Evolutionary conservation across 2,329 filamentous ascomycete genomes (phyloP).

Genomic region (Arthrobotrys conoides): DNA sequence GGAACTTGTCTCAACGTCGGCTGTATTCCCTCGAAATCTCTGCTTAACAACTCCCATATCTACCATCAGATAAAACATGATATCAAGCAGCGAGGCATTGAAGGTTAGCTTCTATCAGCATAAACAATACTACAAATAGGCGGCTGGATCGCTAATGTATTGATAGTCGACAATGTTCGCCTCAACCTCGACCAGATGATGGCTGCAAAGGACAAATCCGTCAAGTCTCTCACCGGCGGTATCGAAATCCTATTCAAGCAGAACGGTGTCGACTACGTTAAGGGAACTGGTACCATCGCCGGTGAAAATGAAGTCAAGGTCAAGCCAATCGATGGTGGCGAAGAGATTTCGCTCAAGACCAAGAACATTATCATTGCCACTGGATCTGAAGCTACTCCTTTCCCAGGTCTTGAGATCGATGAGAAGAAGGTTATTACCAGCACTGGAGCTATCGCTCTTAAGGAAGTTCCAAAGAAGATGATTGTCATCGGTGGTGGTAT

Average conservation of each 20-base stretch:
- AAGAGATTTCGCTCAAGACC: constrained; percentile 81
- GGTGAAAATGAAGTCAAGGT: constrained; percentile 94
- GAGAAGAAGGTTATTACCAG: constrained; percentile 98
- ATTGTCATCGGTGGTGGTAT: constrained; percentile 98
- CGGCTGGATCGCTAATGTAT: neutral
- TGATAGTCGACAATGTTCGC: constrained; percentile 88
- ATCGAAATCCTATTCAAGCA: constrained; percentile 99
- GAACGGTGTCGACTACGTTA: constrained; percentile 98
- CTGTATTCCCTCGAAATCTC: constrained; percentile 98
- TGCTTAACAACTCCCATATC: constrained; percentile 99
- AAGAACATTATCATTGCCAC: constrained; percentile 99
- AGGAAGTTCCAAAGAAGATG: constrained; percentile 95
- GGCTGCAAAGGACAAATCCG: constrained; percentile 97
- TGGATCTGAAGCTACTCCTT: constrained; percentile 93
- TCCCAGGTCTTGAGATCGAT: constrained; percentile 94
- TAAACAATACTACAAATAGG: neutral
- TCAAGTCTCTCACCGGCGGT: constrained; percentile 90
- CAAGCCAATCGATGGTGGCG: constrained; percentile 88
- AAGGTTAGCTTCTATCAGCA: constrained; percentile 67
- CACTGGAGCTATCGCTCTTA: constrained; percentile 90
- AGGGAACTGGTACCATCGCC: constrained; percentile 88
- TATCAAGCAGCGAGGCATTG: constrained; percentile 96
- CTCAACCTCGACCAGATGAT: constrained; percentile 96
- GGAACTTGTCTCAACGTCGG: constrained; percentile 99
- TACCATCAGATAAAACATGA: constrained; percentile 98